phyloP scores from a whole-genome alignment of 2,329 filamentous ascomycete genomes.

The Ophiognomonia clavigignenti-juglandacearum region DNA sequence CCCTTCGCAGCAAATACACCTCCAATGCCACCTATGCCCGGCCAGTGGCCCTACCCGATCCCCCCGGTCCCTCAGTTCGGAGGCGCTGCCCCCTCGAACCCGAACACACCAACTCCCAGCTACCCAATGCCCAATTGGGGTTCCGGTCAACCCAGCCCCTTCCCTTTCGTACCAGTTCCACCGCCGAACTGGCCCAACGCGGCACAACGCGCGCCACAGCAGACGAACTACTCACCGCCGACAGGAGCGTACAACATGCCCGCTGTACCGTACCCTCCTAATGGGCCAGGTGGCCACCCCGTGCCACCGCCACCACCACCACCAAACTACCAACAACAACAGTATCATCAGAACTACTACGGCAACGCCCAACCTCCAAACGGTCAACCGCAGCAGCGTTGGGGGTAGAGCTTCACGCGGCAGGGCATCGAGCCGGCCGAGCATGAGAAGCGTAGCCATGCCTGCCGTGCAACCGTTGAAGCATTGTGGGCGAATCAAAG shows the following conservation, averaged over 20 bases:
- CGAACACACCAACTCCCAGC: constrained; percentile 13
- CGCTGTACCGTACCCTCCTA: constrained; percentile 9
- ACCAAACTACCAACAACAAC: constrained; percentile 5
- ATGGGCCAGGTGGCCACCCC: constrained; percentile 6
- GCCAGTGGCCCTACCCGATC: constrained; percentile 20
- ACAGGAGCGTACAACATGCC: constrained; percentile 14
- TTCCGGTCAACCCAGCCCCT: constrained; percentile 10
- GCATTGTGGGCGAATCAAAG: neutral
- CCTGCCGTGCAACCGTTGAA: too few relatives aligned
- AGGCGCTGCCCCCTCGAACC: constrained; percentile 9
- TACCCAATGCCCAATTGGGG: constrained; percentile 14
- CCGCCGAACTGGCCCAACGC: constrained; percentile 11
- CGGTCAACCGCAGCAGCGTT: constrained; percentile 14
- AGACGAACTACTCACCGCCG: constrained; percentile 12
- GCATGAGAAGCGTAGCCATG: too few relatives aligned
- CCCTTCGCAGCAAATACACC: constrained; percentile 19
- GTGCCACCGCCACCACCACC: constrained; percentile 4
- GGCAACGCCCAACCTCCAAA: constrained; percentile 13
- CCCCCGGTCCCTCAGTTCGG: constrained; percentile 14
- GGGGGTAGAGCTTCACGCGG: too few relatives aligned
- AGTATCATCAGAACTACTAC: constrained; percentile 15
- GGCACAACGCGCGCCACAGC: constrained; percentile 9
- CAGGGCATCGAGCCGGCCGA: too few relatives aligned
- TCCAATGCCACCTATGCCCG: constrained; percentile 3
- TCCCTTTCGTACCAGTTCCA: constrained; percentile 13